Conservation (phyloP, 1,284 basidiomycete species). For the Meira miltonrushii region DNA sequence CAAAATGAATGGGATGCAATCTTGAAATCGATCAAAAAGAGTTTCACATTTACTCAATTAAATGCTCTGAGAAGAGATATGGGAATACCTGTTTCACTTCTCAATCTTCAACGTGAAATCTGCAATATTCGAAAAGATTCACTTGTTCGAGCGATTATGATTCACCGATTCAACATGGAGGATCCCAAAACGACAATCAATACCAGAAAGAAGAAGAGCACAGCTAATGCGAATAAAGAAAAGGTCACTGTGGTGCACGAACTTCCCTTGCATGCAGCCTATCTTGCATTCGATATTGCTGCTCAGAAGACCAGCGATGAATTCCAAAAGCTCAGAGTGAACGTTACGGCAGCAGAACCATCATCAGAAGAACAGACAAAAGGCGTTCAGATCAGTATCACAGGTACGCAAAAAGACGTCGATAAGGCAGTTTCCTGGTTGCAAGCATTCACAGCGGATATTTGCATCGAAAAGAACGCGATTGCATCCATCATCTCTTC, state of each 20-base stretch:
- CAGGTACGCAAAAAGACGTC: no score
- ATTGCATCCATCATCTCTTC: no score
- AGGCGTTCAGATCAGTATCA: no score
- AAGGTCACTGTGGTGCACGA: not conserved
- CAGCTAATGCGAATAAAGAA: no score
- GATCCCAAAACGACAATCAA: not conserved
- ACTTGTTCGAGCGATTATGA: not conserved
- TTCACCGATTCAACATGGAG: conserved; percentile 3
- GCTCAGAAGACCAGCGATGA: no score
- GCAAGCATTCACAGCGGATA: no score
- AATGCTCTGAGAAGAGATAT: not conserved
- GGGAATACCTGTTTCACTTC: not conserved
- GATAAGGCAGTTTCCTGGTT: no score
- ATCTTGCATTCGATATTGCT: not conserved
- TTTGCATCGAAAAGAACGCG: no score
- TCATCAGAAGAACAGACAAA: no score
- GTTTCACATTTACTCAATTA: not conserved
- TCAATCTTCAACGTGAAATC: not conserved
- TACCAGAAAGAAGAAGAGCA: no score
- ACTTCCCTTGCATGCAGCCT: not conserved
- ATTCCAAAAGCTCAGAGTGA: no score
- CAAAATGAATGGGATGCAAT: not conserved
- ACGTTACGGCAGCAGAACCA: no score
- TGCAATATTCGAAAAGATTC: not conserved
- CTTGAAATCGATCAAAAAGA: not conserved